phyloP scores from a whole-genome alignment of 2,329 filamentous ascomycete genomes.

The Balansia obtecta region DNA sequence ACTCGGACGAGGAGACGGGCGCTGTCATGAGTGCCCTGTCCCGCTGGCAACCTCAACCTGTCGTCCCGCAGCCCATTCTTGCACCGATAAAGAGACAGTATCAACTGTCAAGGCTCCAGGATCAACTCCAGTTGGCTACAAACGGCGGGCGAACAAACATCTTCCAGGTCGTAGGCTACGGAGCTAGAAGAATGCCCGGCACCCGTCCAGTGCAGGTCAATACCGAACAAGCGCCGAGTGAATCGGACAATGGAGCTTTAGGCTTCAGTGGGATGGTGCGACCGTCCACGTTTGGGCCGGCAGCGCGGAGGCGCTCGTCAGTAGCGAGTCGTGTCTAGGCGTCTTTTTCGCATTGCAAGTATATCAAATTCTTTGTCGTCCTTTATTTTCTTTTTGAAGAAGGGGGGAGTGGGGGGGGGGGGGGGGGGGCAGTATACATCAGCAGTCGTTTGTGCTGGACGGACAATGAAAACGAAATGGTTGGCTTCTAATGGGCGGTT shows the following conservation, averaged over 20 bases:
- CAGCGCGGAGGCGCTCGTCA: slow-evolving; percentile 31
- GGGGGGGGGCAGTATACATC: too few relatives aligned
- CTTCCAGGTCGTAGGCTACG: slow-evolving; percentile 46
- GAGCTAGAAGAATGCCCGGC: slow-evolving; percentile 40
- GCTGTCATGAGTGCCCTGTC: slow-evolving; percentile 73
- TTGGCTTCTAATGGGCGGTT: too few relatives aligned
- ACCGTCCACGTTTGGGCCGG: slow-evolving; percentile 34
- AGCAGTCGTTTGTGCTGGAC: too few relatives aligned
- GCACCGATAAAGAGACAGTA: slow-evolving; percentile 51
- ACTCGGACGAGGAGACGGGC: slow-evolving; percentile 89
- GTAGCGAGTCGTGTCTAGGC: slow-evolving; percentile 33
- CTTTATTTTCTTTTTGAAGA: too few relatives aligned
- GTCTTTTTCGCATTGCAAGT: background rate
- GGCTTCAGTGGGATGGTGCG: slow-evolving; percentile 25
- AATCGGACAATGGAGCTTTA: slow-evolving; percentile 35
- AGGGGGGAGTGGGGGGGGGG: too few relatives aligned
- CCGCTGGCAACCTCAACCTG: slow-evolving; percentile 64
- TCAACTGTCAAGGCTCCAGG: slow-evolving; percentile 48
- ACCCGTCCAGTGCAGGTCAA: slow-evolving; percentile 34
- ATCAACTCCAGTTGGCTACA: slow-evolving; percentile 54
- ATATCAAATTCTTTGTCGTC: background rate
- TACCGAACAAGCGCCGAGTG: slow-evolving; percentile 45
- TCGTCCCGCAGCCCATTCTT: slow-evolving; percentile 54
- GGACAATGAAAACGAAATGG: too few relatives aligned
- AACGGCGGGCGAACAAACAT: slow-evolving; percentile 55